Evolutionary conservation across 257 asterid species (phyloP).

Genomic region (Solanum sejunctum): DNA sequence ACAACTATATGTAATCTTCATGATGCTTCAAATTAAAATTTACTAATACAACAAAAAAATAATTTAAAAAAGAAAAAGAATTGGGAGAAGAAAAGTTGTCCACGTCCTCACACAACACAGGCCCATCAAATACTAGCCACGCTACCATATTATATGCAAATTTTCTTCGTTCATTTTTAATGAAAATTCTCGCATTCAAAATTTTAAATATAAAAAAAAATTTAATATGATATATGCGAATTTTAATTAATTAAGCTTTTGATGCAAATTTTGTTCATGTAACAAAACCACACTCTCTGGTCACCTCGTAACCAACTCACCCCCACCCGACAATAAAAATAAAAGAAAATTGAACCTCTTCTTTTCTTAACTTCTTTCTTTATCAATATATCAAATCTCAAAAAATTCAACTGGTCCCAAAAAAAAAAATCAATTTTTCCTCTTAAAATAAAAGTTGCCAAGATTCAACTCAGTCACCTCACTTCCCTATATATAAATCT

Average conservation of each 20-base stretch:
- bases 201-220: not conserved
- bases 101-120: constrained; percentile 9
- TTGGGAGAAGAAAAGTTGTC: not conserved
- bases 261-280: not conserved
- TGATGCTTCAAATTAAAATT: not conserved
- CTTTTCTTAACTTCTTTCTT: not conserved
- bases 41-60: not conserved
- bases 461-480: not conserved
- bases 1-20: no score
- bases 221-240: accelerated
- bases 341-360: not conserved
- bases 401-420: not conserved
- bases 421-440: not conserved
- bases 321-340: not conserved
- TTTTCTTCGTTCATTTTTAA: not conserved
- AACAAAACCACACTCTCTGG: constrained; percentile 1
- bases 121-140: constrained; percentile 8
- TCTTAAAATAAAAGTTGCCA: not conserved
- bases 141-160: not conserved
- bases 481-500: constrained; percentile 7
- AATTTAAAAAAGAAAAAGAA: not conserved
- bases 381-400: not conserved
- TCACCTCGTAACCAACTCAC: not conserved
- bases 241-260: not conserved
- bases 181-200: accelerated